Evolutionary conservation across 1,284 basidiomycete genomes (phyloP).

Genomic region (Ganoderma resinaceum): DNA sequence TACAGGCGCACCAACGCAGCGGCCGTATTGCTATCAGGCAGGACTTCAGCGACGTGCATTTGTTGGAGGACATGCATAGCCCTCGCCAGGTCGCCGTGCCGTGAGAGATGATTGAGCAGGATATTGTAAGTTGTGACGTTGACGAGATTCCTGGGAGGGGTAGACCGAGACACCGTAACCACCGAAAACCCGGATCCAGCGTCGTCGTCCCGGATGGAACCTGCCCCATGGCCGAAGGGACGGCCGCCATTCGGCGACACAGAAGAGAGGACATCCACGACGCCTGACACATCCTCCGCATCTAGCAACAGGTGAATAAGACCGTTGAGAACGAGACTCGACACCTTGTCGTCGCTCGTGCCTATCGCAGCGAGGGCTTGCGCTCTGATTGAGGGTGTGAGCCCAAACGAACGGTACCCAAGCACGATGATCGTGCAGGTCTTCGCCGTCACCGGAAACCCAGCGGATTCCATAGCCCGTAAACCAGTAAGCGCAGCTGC

Average conservation of each 20-base stretch:
- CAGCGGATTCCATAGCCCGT: conserved; percentile 60
- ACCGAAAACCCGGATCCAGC: conserved; percentile 7
- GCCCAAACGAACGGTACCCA: conserved; percentile 66
- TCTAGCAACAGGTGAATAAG: conserved; percentile 67
- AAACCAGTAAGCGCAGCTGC: conserved; percentile 58
- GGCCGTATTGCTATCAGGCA: conserved; percentile 54
- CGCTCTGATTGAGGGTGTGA: conserved; percentile 58
- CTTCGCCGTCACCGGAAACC: conserved; percentile 57
- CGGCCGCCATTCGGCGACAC: conserved; percentile 46
- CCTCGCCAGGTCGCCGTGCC: conserved; percentile 50
- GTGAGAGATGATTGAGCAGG: conserved; percentile 65
- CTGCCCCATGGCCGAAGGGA: conserved; percentile 38
- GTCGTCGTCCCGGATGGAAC: conserved; percentile 44
- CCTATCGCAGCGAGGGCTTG: conserved; percentile 57
- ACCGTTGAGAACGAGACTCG: conserved; percentile 65
- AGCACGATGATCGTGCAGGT: conserved; percentile 67
- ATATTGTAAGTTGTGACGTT: conserved; percentile 70
- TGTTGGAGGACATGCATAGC: conserved; percentile 54
- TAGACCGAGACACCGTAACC: conserved; percentile 26
- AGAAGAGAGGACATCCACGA: conserved; percentile 53
- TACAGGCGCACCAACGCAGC: conserved; percentile 64
- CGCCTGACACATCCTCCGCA: conserved; percentile 55
- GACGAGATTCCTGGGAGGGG: conserved; percentile 38
- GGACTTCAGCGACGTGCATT: conserved; percentile 52
- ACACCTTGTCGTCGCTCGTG: conserved; percentile 44